Evolutionary conservation across 2,329 filamentous ascomycete species (phyloP), one percentile per base, ranked within the genome.

Genomic region (Colletotrichum noveboracense): DNA sequence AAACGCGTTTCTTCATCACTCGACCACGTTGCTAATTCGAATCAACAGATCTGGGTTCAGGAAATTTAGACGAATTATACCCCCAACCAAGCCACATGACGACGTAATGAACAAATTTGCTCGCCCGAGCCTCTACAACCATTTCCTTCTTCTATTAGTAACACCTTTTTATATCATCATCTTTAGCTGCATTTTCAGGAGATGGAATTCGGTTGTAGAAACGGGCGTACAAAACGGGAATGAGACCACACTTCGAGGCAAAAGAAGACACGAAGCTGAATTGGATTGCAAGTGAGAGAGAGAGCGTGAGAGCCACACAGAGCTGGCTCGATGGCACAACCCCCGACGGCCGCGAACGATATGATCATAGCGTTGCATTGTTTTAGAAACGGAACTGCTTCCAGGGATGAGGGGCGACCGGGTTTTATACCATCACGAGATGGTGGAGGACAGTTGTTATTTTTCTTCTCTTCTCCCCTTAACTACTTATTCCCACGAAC

Each of bases 21-120:
- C 36, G 34, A 21, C 30, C 26, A 30, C 24, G 13, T 38, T 38
- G 28, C 80, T 84, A 79, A 86, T 78, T 8, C 8, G 24, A 36
- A 62, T 6, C 55, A 61, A 9, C 79, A 89, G 88, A 85, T 89
- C 81, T 89, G 87, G 88, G 84, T 89, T 79, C 84, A 87, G 80
- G 85, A 86, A 79, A 78, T 85, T 80, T 56, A 89, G 89, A 77
- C 87, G 66, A 70, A 71, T 56, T 75, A 78, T 78, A 78, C 77
- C 76, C 75, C 68, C 69, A 61, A 66, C 60, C 68, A 78, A 71
- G 66, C 75, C 72, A 60, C 24, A 36, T 77, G 72, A 78, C 76
- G 77, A 78, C 86, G 26, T 81, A 82, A 58, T 86, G 48, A 84
- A n/a, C 34, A 65, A 24, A 66, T 24, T 28, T 61, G 64, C 70